phyloP scores from a whole-genome alignment of 164 flowering plant species.

The Annona cherimola region DNA sequence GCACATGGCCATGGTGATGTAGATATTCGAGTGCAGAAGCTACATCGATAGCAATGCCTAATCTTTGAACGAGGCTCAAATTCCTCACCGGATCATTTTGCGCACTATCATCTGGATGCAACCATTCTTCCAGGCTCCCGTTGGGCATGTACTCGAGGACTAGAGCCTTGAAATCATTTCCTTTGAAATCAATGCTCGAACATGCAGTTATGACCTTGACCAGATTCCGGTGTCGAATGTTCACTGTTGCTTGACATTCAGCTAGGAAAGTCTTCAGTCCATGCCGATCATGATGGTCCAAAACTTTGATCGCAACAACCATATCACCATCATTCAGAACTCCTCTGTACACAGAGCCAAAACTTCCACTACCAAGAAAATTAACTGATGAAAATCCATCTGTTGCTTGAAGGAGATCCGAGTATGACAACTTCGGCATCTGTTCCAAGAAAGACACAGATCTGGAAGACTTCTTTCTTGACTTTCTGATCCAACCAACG shows the following conservation, averaged over 20 bases:
- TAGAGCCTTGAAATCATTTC: conserved; percentile 30
- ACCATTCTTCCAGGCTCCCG: conserved; percentile 26
- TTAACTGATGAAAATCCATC: conserved; percentile 10
- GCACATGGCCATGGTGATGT: neutral
- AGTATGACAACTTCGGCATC: neutral
- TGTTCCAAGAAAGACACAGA: neutral
- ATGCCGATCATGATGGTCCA: conserved; percentile 18
- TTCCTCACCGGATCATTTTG: neutral
- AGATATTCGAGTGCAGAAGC: conserved; percentile 8
- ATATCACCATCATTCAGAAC: neutral
- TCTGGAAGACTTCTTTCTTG: neutral
- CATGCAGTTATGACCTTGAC: conserved; percentile 25
- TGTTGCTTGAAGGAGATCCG: conserved; percentile 2
- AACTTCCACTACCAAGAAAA: conserved; percentile 30
- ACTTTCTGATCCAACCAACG: neutral
- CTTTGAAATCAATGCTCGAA: conserved; percentile 23
- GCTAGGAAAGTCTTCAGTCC: conserved; percentile 24
- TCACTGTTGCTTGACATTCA: conserved; percentile 28
- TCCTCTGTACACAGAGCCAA: conserved; percentile 30
- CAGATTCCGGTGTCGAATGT: conserved; percentile 27
- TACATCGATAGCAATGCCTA: conserved; percentile 4
- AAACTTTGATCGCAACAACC: conserved; percentile 32
- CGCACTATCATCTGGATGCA: conserved; percentile 7
- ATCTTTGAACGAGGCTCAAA: neutral
- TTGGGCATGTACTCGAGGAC: conserved; percentile 23